phyloP scores from a whole-genome alignment of 2,329 filamentous ascomycete species.

The Aspergillus ibericus region DNA sequence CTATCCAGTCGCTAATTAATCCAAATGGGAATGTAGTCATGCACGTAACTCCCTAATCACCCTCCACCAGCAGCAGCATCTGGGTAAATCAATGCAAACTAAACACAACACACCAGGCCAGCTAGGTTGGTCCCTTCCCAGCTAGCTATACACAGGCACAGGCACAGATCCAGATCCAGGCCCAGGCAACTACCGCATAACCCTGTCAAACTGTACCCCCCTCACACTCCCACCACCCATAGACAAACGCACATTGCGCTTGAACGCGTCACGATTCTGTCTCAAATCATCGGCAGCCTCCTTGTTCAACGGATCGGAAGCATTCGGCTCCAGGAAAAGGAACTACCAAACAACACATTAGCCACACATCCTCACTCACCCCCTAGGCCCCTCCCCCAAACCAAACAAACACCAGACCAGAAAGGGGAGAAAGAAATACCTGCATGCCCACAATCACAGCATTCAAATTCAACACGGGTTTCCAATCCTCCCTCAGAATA shows the following conservation, averaged over 20 bases:
- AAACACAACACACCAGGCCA: neutral
- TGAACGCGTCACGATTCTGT: conserved; percentile 81
- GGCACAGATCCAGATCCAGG: too few relatives aligned
- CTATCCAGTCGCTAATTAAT: conserved; percentile 39
- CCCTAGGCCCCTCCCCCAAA: too few relatives aligned
- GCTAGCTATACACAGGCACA: neutral
- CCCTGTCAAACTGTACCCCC: conserved; percentile 73
- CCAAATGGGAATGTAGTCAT: conserved; percentile 23
- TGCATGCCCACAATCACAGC: conserved; percentile 93
- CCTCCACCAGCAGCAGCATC: neutral
- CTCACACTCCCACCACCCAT: conserved; percentile 80
- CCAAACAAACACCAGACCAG: neutral
- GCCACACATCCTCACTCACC: neutral
- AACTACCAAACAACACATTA: conserved; percentile 58
- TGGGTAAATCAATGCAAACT: too few relatives aligned
- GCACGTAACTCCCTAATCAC: conserved; percentile 9
- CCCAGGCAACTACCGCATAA: conserved; percentile 54
- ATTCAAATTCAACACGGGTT: conserved; percentile 94
- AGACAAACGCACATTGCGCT: conserved; percentile 79
- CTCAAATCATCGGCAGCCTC: conserved; percentile 93
- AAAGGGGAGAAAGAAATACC: conserved; percentile 47
- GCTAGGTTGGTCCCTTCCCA: neutral
- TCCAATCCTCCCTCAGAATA: conserved; percentile 97
- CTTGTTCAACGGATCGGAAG: conserved; percentile 96
- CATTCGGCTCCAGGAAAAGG: conserved; percentile 95